These are phyloP conservation scores for Entomortierella chlamydospora DNA, from an alignment of 192 early-diverging fungal genomes.

Conservation along the genomic window DNA sequence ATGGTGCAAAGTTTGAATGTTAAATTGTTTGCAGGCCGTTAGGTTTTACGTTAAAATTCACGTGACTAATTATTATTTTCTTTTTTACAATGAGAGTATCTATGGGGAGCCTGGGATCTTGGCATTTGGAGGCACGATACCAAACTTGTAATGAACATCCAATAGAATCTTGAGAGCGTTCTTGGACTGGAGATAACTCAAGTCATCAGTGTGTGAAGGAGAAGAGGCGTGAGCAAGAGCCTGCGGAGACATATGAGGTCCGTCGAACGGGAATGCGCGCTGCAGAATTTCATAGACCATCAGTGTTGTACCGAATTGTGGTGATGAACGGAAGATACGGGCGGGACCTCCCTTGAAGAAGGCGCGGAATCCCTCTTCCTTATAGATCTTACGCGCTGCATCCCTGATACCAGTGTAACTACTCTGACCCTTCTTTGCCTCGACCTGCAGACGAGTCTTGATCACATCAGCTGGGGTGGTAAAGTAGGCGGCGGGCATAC, in stretches of 20 bases:
- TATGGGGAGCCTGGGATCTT: slow-evolving; percentile 17
- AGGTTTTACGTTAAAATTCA: not conserved
- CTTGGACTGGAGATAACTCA: slow-evolving; percentile 60
- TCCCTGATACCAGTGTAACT: slow-evolving; percentile 87
- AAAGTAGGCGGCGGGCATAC: slow-evolving; percentile 97
- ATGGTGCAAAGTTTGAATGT: slow-evolving; percentile 25
- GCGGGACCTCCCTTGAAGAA: slow-evolving; percentile 98
- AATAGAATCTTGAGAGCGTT: slow-evolving; percentile 69
- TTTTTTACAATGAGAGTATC: too few species aligned
- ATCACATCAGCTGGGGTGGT: slow-evolving; percentile 98
- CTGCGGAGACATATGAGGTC: slow-evolving; percentile 32
- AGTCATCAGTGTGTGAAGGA: slow-evolving; percentile 24
- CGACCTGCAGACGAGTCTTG: slow-evolving; percentile 97
- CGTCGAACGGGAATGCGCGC: slow-evolving; percentile 65
- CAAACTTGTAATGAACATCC: slow-evolving; percentile 57
- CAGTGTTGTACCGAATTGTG: slow-evolving; percentile 96
- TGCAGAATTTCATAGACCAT: slow-evolving; percentile 93
- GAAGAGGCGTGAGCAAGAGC: slow-evolving; percentile 26
- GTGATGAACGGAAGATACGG: slow-evolving; percentile 89
- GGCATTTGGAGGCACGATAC: slow-evolving; percentile 40
- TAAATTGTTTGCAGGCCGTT: not conserved
- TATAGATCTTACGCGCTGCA: slow-evolving; percentile 86
- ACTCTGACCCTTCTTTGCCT: slow-evolving; percentile 89
- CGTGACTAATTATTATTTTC: not conserved
- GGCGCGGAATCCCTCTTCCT: slow-evolving; percentile 92